Base-by-base conservation (phyloP, 2,329 filamentous ascomycete species). In the Tolypocladium ophioglossoides region DNA sequence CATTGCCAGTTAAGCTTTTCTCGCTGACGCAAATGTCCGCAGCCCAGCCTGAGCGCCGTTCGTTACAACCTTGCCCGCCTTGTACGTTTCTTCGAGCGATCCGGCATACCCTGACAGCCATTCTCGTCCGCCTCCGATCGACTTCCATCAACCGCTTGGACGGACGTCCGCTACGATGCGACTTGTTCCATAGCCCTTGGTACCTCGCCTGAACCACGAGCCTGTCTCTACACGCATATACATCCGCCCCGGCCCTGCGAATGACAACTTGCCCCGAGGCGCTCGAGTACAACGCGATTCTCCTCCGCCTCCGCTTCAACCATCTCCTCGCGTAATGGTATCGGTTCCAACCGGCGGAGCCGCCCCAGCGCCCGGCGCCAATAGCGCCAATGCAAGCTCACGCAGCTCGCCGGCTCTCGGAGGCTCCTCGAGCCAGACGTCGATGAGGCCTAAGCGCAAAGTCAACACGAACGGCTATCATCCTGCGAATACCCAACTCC, bases 401-500 rank as follows among this genome's bases (percentile, higher is more conserved):
- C 74, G 78, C 67, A 78, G 70, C 50, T 82, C 79, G 37, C 78
- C 79, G 18, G 71, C 76, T 47, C 67, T 73, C 46, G 70, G 70
- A 52, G 58, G 68, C 16, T 58, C 69, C 32, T 56, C 67, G 16
- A 66, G 59, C 58, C 65, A 68, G 56, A 61, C 68, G 48, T 63
- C 68, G 22, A 68, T 72, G 51, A 79, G 79, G 58, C 63, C 76
- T n/a, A 81, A 79, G 61, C 65, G 71, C n/a, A 77, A 76, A 57
- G 69, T 78, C 62, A 77, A 77, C 63, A 73, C 77, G 50, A 80
- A 81, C 62, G 76, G 76, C 57, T 76, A 78, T 54, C 75, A 79
- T 58, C 73, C 77, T 11, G 61, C 73, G 37, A 80, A 79, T 55
- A 68, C 75, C 4, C 76, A 76, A 51, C 68, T 71, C 41, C 76